Base-by-base conservation (phyloP, 2,329 filamentous ascomycete genomes). In the Chaetomium sp. region DNA sequence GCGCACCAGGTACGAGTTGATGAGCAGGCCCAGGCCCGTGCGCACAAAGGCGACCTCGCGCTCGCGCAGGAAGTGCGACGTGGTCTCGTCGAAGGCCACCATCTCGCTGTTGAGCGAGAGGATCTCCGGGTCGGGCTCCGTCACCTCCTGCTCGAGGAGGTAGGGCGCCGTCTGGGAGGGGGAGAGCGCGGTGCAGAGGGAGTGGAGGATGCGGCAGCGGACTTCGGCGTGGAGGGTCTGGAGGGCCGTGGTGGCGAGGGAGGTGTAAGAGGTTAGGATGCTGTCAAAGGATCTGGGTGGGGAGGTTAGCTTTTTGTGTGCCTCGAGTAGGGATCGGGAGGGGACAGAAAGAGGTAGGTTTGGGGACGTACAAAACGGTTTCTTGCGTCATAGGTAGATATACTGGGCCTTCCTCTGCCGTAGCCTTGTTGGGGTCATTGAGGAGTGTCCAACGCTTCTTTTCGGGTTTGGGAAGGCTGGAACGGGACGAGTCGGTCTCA, bases 211-310 rank as follows among this genome's bases (percentile, higher is more conserved):
- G 58, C 92, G 92, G 74, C 90, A 92, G 55, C 95, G 89, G 57
- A 96, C 87, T 75, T 97, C 93, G 76, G 96, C 86, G 74, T 98
- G 93, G 3, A 99, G 81, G 0, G 92, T 96, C 29, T 96, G 82
- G 2, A 98, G 85, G 50, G 93, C 88, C 2, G 88, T 92, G 21
- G 85, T 84, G 29, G 91, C 91, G 45, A 99, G 87, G 68, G 92
- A 86, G 66, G 91, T 89, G 76, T 94, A 95, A 1, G 91, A 93
- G 25, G 88, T 84, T 10, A 97, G 83, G 21, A 97, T 95, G 65
- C 84, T 88, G 76, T 99, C 95, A 75, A 99, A 98, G 21, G 88
- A 87, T 71, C 89, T 91, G 62, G 2, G 38, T 19, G 19, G 21
- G 1, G 29, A 13, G 13, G 29, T 35, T 57, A 55, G 54, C n/a